Conservation (phyloP, 306 rosid species). For the Quercus alba region DNA sequence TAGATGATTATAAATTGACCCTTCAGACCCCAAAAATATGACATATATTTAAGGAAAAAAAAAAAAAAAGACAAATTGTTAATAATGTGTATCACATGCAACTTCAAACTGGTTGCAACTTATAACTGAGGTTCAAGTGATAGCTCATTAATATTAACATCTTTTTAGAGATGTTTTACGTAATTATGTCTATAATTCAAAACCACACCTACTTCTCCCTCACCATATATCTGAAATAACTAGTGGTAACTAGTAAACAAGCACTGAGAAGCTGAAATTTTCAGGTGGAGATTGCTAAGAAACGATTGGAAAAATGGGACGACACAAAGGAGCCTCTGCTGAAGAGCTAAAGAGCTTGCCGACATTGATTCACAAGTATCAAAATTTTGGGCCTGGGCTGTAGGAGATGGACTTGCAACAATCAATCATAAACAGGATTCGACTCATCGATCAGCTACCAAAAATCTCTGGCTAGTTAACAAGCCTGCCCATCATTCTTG, state of each 20-base stretch:
- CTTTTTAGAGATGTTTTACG: too few species aligned
- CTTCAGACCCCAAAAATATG: not conserved
- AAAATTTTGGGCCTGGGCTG: not conserved
- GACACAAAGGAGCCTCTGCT: slow-evolving; percentile 19
- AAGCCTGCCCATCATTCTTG: not conserved
- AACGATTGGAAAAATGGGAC: slow-evolving; percentile 47
- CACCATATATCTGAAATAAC: too few species aligned
- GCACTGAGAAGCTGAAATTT: not conserved
- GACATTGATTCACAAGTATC: not conserved
- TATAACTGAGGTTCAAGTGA: too few species aligned
- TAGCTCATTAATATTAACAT: too few species aligned
- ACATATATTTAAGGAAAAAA: not conserved
- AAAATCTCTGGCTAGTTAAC: too few species aligned
- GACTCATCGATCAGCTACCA: too few species aligned
- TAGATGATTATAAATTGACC: not conserved
- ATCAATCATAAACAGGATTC: not conserved
- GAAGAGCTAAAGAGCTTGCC: not conserved
- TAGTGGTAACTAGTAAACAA: not conserved
- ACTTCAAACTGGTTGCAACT: not conserved
- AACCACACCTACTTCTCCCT: too few species aligned
- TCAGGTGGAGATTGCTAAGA: slow-evolving; percentile 44
- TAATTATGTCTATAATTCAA: too few species aligned
- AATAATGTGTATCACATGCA: not conserved
- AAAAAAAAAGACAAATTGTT: not conserved
- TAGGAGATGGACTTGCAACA: not conserved